A percentile compares a stretch with the other conserved stretches of the same genome.
These are phyloP conservation scores for Astrephomene gubernaculifera DNA, from an alignment of 139 green algal species.

Conservation along the genomic window DNA sequence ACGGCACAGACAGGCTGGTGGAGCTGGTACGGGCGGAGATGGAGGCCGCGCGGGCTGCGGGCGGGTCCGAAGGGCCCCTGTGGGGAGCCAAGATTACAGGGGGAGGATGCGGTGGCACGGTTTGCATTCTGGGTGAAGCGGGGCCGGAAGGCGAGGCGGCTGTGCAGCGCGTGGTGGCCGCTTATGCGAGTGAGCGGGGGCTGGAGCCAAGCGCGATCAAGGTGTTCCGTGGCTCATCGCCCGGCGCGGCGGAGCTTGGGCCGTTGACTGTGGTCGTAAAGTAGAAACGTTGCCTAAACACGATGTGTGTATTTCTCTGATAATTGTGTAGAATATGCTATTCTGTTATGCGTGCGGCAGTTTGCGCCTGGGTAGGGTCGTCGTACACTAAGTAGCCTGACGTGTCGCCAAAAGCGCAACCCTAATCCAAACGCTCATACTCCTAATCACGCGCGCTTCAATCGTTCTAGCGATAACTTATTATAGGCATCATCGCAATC, in stretches of 20 bases:
- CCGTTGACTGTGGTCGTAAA: neutral
- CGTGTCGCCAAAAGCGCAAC: too few relatives aligned
- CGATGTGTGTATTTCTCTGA: neutral
- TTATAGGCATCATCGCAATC: too few relatives aligned
- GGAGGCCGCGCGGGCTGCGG: slow-evolving; percentile 1
- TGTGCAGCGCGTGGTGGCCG: slow-evolving; percentile 9
- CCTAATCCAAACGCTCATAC: too few relatives aligned
- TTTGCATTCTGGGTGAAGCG: slow-evolving; percentile 77
- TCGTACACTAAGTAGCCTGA: too few relatives aligned
- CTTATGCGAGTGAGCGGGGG: slow-evolving; percentile 9
- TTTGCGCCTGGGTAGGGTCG: too few relatives aligned
- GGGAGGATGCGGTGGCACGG: slow-evolving; percentile 90
- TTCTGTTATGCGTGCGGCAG: too few relatives aligned
- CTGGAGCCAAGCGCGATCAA: neutral
- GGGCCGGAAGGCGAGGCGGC: slow-evolving; percentile 38
- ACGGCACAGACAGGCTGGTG: slow-evolving; percentile 73
- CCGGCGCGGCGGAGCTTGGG: slow-evolving; percentile 13
- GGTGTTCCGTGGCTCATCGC: slow-evolving; percentile 38
- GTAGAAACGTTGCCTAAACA: neutral
- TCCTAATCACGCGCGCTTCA: too few relatives aligned
- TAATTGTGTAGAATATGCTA: too few relatives aligned
- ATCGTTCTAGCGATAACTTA: too few relatives aligned
- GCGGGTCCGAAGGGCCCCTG: slow-evolving; percentile 56
- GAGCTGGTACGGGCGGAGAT: slow-evolving; percentile 73
- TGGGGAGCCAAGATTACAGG: slow-evolving; percentile 97